phyloP scores from a whole-genome alignment of 257 asterid species.

The Avicennia marina region DNA sequence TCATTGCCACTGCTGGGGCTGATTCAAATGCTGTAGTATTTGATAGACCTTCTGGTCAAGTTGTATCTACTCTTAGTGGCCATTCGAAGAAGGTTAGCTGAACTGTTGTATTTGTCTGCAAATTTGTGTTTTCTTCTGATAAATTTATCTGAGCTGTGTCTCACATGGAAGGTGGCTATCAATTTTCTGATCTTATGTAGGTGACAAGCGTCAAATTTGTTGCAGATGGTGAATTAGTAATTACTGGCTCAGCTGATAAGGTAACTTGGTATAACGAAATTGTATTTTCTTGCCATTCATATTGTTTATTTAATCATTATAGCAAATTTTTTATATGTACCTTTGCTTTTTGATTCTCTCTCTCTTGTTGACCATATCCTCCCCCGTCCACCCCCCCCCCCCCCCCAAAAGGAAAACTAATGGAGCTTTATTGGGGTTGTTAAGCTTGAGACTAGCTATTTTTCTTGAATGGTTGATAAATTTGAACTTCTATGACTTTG shows the following conservation, averaged over 20 bases:
- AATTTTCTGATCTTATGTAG: slow-evolving; percentile 27
- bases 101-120: slow-evolving; percentile 1
- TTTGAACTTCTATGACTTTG: too few species aligned
- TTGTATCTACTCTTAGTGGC: slow-evolving; percentile 90
- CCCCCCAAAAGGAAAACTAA: too few species aligned
- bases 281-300: too few species aligned
- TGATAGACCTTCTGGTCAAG: slow-evolving; percentile 85
- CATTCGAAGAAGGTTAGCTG: slow-evolving; percentile 85
- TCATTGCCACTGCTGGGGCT: slow-evolving; percentile 89
- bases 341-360: too few species aligned
- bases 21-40: slow-evolving; percentile 86
- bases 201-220: slow-evolving; percentile 87
- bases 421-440: neutral
- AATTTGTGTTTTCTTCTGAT: slow-evolving; percentile 6
- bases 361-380: too few species aligned
- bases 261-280: slow-evolving; percentile 34
- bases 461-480: too few species aligned
- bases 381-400: too few species aligned
- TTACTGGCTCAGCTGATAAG: slow-evolving; percentile 95
- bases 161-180: slow-evolving; percentile 13
- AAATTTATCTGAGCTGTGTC: neutral
- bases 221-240: slow-evolving; percentile 66
- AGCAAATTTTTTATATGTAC: too few species aligned
- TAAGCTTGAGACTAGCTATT: slow-evolving; percentile 1
- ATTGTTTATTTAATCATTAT: too few species aligned